Evolutionary conservation across 139 green algal species (phyloP).

Genomic region (Pleodorina starrii): DNA sequence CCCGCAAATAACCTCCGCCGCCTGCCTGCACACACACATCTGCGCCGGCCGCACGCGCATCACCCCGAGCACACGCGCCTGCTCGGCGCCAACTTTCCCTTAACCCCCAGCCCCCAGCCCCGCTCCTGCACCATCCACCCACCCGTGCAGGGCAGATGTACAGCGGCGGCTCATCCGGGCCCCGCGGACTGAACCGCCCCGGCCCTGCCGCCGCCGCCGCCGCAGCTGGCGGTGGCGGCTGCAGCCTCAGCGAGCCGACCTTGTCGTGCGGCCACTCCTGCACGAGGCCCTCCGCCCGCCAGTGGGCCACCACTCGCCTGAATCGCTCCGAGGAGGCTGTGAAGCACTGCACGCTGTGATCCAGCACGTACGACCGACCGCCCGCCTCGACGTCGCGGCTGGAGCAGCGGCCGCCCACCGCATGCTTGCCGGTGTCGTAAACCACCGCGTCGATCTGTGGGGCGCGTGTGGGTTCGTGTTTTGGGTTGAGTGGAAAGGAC

Average conservation of each 20-base stretch:
- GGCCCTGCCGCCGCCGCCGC: neutral
- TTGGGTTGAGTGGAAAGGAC: no score
- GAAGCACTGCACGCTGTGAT: constrained; percentile 4
- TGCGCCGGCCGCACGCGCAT: no score
- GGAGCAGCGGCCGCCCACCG: constrained; percentile 16
- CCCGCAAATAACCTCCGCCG: no score
- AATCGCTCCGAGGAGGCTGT: neutral
- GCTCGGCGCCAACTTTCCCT: no score
- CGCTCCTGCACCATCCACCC: no score
- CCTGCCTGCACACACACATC: no score
- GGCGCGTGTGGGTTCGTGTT: neutral
- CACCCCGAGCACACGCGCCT: no score
- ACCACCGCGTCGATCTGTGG: neutral
- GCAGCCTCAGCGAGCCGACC: neutral
- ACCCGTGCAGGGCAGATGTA: neutral
- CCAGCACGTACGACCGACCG: neutral
- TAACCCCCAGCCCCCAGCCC: no score
- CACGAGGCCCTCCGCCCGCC: neutral
- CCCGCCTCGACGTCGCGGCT: neutral
- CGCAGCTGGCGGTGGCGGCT: neutral
- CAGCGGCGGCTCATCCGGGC: neutral
- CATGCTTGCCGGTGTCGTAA: constrained; percentile 8
- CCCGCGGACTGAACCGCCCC: neutral
- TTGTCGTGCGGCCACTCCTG: neutral
- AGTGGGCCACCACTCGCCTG: neutral